Evolutionary conservation across 2,329 filamentous ascomycete species (phyloP).

Genomic region (Alternaria rosae): DNA sequence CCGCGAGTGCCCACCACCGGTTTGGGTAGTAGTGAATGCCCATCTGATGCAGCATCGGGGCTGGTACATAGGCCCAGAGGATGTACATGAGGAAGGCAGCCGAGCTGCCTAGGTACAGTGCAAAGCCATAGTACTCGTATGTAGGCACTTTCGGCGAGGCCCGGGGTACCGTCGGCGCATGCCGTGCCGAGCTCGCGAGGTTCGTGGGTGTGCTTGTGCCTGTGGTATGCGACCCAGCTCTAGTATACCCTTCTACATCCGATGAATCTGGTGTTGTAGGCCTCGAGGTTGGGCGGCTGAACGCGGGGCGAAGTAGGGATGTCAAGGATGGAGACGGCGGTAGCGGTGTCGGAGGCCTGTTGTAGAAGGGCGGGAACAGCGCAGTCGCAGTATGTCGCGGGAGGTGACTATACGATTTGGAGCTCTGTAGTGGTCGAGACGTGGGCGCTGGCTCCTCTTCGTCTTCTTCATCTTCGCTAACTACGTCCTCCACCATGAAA

Average conservation of each 20-base stretch:
- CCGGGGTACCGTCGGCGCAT: slow-evolving; percentile 73
- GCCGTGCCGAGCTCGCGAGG: slow-evolving; percentile 65
- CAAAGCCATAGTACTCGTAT: slow-evolving; percentile 99
- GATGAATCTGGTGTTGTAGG: slow-evolving; percentile 92
- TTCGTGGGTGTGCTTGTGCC: slow-evolving; percentile 55
- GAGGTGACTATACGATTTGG: slow-evolving; percentile 56
- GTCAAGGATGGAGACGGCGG: slow-evolving; percentile 93
- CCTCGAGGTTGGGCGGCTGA: slow-evolving; percentile 68
- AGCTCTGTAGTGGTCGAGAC: slow-evolving; percentile 52
- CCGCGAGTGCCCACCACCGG: slow-evolving; percentile 95
- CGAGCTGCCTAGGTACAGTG: slow-evolving; percentile 88
- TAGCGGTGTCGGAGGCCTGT: slow-evolving; percentile 90
- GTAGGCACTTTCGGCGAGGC: slow-evolving; percentile 95
- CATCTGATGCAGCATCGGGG: slow-evolving; percentile 87
- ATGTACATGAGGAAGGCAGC: slow-evolving; percentile 77
- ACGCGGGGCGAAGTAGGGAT: slow-evolving; percentile 79
- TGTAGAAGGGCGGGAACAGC: slow-evolving; percentile 89
- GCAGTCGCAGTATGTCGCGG: slow-evolving; percentile 41
- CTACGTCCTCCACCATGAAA: slow-evolving; percentile 27
- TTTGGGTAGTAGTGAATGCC: slow-evolving; percentile 98
- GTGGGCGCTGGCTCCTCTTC: slow-evolving; percentile 19
- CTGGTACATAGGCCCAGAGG: slow-evolving; percentile 89
- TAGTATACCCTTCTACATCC: slow-evolving; percentile 70
- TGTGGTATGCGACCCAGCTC: slow-evolving; percentile 12
- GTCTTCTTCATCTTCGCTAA: slow-evolving; percentile 26